These are phyloP conservation scores for Naganishia antarctica DNA, from an alignment of 768 basidiomycete species.

Conservation along the genomic window DNA sequence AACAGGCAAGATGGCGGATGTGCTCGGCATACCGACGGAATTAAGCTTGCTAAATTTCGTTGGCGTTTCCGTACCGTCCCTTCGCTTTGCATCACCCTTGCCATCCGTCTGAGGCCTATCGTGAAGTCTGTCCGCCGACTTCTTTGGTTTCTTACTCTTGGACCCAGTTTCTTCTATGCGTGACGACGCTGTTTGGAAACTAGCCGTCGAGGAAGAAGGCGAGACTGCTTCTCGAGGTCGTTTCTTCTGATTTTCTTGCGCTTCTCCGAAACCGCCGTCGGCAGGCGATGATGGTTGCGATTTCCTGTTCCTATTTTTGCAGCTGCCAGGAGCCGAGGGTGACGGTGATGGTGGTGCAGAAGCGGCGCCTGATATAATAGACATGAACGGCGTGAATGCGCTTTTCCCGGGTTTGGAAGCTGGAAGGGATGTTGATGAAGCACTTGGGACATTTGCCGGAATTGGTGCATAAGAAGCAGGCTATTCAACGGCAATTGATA, in stretches of 20 bases:
- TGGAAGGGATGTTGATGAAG: not conserved
- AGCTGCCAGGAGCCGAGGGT: not conserved
- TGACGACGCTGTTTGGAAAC: not conserved
- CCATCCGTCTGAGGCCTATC: not conserved
- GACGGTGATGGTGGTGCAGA: not conserved
- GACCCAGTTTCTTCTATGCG: not conserved
- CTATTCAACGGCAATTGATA: no score
- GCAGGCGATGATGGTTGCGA: not conserved
- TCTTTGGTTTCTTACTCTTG: conserved; percentile 8
- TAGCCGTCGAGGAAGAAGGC: conserved; percentile 1
- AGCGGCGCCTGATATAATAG: not conserved
- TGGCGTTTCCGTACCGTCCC: no score
- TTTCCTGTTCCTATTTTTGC: not conserved
- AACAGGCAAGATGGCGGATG: no score
- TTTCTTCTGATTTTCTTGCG: not conserved
- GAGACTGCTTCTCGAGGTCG: not conserved
- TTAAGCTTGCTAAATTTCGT: no score
- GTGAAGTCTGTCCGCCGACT: not conserved
- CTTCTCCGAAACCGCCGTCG: not conserved
- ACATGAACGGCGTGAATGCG: conserved; percentile 8
- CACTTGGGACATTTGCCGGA: not conserved
- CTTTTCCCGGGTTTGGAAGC: not conserved
- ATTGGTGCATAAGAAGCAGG: not conserved
- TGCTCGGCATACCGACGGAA: no score
- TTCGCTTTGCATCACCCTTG: not conserved